Conservation (phyloP, 129 eudicot genomes). For the Ambrosia trifida region DNA sequence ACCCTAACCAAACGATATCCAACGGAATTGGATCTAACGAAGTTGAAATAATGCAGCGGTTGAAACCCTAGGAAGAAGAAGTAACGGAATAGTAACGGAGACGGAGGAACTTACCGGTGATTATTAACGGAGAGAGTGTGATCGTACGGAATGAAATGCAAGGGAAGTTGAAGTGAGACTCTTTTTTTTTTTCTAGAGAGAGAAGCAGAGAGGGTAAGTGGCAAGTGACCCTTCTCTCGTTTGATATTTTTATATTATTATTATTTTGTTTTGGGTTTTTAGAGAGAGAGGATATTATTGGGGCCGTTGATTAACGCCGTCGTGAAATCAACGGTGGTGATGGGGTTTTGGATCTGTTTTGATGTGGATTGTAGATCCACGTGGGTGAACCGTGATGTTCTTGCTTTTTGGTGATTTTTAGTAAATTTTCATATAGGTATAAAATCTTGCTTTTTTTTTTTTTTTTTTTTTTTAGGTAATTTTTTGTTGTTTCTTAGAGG, state of each 20-base stretch:
- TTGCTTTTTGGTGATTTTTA: too few relatives aligned
- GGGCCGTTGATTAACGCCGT: conserved; percentile 30
- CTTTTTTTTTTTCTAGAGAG: conserved; percentile 5
- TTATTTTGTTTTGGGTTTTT: background rate
- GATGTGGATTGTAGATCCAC: conserved; percentile 30
- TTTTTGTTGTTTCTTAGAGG: too few relatives aligned
- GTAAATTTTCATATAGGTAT: too few relatives aligned
- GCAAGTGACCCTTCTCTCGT: conserved; percentile 13
- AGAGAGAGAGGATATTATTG: conserved; percentile 15
- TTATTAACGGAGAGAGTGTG: conserved; percentile 19
- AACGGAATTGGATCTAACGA: conserved; percentile 10
- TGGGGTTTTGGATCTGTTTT: conserved; percentile 8
- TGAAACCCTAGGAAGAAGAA: conserved; percentile 12
- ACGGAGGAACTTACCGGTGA: background rate
- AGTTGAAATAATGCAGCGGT: conserved; percentile 24
- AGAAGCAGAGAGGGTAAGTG: background rate
- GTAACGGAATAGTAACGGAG: conserved; percentile 20
- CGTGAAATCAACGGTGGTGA: conserved; percentile 16
- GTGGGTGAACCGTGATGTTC: conserved; percentile 19
- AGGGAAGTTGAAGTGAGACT: conserved; percentile 28
- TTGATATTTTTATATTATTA: background rate
- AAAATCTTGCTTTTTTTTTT: too few relatives aligned
- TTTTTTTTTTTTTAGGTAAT: too few relatives aligned
- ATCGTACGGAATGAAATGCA: conserved; percentile 26
- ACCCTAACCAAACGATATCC: conserved; percentile 24